Percentiles rank a stretch among this genome's conserved stretches.
phyloP scores from a whole-genome alignment of 257 asterid species.

The Hygrophila difformis region DNA sequence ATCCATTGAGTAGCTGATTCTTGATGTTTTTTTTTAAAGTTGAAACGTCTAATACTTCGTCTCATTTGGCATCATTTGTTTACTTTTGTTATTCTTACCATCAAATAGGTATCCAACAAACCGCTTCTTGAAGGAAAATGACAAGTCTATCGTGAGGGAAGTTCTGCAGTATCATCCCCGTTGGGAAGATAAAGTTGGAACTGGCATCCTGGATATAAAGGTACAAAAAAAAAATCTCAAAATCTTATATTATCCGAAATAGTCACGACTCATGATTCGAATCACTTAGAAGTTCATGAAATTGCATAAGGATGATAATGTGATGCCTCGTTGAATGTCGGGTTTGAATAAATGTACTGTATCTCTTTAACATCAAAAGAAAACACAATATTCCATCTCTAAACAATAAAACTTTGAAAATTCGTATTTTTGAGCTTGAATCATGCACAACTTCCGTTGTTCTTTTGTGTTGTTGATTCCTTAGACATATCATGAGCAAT shows the following conservation, averaged over 20 bases:
- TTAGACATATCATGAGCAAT: no score
- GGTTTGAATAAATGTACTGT: no score
- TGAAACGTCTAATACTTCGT: constrained; percentile 9
- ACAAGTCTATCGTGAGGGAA: constrained; percentile 43
- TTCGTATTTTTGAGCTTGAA: no score
- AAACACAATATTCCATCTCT: no score
- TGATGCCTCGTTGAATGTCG: no score
- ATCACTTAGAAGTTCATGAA: background rate
- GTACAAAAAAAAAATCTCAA: constrained; percentile 26
- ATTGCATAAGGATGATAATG: no score
- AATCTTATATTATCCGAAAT: background rate
- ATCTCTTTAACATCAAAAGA: no score
- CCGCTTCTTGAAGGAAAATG: constrained; percentile 39
- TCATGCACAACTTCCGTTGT: no score
- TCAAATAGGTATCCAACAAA: constrained; percentile 48
- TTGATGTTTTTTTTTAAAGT: background rate
- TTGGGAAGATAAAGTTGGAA: constrained; percentile 50
- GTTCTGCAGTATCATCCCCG: constrained; percentile 79
- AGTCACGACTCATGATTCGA: background rate
- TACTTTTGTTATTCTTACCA: constrained; percentile 1
- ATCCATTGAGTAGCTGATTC: background rate
- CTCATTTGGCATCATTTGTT: background rate
- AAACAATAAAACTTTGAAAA: no score
- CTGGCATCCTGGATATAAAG: constrained; percentile 65
- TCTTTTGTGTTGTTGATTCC: no score